A percentile compares a stretch with the other conserved stretches of the same genome.
phyloP scores from a whole-genome alignment of 257 asterid species.

The Datura wrightii region DNA sequence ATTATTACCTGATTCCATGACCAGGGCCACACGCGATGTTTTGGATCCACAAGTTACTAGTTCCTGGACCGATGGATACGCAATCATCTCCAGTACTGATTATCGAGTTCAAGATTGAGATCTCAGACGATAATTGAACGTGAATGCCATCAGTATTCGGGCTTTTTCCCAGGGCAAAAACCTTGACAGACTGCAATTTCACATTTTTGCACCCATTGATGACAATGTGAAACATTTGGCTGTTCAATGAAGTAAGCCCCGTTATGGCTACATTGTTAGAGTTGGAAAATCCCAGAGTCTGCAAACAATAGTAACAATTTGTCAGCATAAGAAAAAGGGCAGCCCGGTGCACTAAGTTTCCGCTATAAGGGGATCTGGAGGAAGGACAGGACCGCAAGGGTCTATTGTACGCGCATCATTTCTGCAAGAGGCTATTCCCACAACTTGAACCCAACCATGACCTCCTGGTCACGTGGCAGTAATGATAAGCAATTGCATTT shows the following conservation, averaged over 20 bases:
- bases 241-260: slow-evolving; percentile 3
- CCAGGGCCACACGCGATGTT: slow-evolving; percentile 27
- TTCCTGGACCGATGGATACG: slow-evolving; percentile 15
- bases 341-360: too few relatives aligned
- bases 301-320: neutral
- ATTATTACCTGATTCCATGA: slow-evolving; percentile 24
- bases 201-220: slow-evolving; percentile 24
- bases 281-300: slow-evolving; percentile 28
- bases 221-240: slow-evolving; percentile 29
- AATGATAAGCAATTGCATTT: too few relatives aligned
- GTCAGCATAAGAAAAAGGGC: neutral
- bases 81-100: slow-evolving; percentile 29
- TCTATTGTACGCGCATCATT: too few relatives aligned
- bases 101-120: slow-evolving; percentile 23
- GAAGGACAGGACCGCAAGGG: too few relatives aligned
- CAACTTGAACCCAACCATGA: too few relatives aligned
- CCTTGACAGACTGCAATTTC: neutral
- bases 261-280: slow-evolving; percentile 26
- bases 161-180: neutral
- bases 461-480: too few relatives aligned
- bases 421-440: too few relatives aligned
- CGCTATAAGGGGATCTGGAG: too few relatives aligned
- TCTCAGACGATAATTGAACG: neutral
- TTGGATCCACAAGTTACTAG: slow-evolving; percentile 20
- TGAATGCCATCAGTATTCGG: slow-evolving; percentile 29